Base-by-base conservation (phyloP, 2,329 filamentous ascomycete species). In the Capronia americana region DNA sequence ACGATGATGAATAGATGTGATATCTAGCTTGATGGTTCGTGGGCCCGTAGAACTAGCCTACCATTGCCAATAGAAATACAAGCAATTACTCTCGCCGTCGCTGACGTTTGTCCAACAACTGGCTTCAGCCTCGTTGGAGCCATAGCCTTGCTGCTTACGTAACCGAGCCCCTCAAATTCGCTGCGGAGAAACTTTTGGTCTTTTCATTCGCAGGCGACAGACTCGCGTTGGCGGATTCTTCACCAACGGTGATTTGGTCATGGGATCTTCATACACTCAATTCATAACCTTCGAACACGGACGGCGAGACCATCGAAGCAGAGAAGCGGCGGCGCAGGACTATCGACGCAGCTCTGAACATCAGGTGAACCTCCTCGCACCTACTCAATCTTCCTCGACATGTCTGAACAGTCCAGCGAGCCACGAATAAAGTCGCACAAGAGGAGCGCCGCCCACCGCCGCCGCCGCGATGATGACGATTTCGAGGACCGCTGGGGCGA, bases 401-500 rank as follows among this genome's bases (percentile, higher is more conserved):
- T 69, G 67, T 67, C 67, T 60, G 67, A 69, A 67, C 64, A 64
- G 23, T 66, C 64, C 55, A 66, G 57, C 61, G 67, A 66, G 62
- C 55, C 61, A 28, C 68, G 51, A 14, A 66, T 59, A 44, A 69
- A 62, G 44, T 56, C 68, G 41, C 59, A 69, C 46, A 69, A 67
- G 55, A 64, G 68, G 38, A 61, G 63, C 53, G 63, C 58, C 8
- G 54, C 63, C 3, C 63, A 70, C 59, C 65, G 69, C 51, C 62
- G 69, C 30, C 67, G 65, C 10, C 67, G 61, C 38, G 72, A 76
- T 41, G 83, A 79, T 34, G 86, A 91, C 69, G 48, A 51, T 28
- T 89, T 90, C 70, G 90, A 93, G 56, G 90, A 93, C 74, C 83
- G 91, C 61, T 96, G 92, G 92, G 92, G 88, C 0, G 92, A 95